Evolutionary conservation across 1,139 yeast species (phyloP).

Genomic region (Yamadazyma songkhlaensis): DNA sequence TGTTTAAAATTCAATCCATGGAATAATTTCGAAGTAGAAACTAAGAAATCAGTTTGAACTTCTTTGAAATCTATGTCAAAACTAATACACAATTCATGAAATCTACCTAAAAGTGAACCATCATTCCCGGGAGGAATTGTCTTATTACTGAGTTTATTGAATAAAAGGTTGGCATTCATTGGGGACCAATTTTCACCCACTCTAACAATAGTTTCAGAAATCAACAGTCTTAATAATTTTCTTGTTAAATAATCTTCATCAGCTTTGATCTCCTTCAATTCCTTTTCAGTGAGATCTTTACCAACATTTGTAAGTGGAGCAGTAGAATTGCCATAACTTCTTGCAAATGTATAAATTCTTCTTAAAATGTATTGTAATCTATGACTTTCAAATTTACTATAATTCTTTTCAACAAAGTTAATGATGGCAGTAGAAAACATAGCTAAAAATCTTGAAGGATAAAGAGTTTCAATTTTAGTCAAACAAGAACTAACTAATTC

Average conservation of each 20-base stretch:
- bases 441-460: conserved; percentile 75
- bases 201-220: conserved; percentile 44
- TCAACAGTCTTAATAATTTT: conserved; percentile 39
- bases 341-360: conserved; percentile 60
- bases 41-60: conserved; percentile 33
- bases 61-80: conserved; percentile 58
- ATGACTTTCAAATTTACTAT: conserved; percentile 16
- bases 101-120: conserved; percentile 34
- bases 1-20: conserved; percentile 22
- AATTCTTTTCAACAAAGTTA: conserved; percentile 45
- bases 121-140: conserved; percentile 10
- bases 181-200: conserved; percentile 23
- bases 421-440: conserved; percentile 60
- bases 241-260: conserved; percentile 57
- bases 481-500: conserved; percentile 59
- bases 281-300: conserved; percentile 27
- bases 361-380: conserved; percentile 49
- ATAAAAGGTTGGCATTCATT: conserved; percentile 9
- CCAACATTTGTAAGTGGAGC: conserved; percentile 27
- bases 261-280: conserved; percentile 36
- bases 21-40: conserved; percentile 25
- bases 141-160: conserved; percentile 9
- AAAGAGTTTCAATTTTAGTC: conserved; percentile 54
- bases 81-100: conserved; percentile 54
- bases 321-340: conserved; percentile 59